Evolutionary conservation across 345 rosid species (phyloP).

Genomic region (Salix brachista): DNA sequence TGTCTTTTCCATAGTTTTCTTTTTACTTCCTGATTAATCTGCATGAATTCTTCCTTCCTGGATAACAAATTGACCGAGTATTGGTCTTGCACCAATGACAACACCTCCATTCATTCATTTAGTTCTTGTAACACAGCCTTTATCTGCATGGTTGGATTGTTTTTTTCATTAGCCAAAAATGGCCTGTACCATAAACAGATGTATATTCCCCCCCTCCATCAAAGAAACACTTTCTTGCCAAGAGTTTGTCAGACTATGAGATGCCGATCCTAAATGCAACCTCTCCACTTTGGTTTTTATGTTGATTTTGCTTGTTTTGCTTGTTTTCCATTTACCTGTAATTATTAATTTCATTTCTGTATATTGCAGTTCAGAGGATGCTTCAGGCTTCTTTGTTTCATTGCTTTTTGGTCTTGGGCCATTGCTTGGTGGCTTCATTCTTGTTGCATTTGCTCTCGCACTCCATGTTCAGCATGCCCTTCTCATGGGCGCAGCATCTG

Average conservation of each 20-base stretch:
- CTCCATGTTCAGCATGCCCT: slow-evolving; percentile 84
- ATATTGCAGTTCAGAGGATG: slow-evolving; percentile 84
- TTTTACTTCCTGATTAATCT: background rate
- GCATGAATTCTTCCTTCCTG: background rate
- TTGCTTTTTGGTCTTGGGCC: slow-evolving; percentile 98
- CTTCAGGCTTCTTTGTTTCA: slow-evolving; percentile 94
- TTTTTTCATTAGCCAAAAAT: background rate
- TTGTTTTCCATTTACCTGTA: background rate
- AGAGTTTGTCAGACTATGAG: background rate
- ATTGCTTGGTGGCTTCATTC: slow-evolving; percentile 72
- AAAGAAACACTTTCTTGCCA: background rate
- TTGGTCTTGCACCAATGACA: background rate
- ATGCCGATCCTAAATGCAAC: background rate
- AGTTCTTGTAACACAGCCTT: background rate
- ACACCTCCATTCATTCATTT: background rate
- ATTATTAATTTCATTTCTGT: slow-evolving; percentile 12
- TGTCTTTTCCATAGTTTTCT: background rate
- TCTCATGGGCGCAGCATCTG: slow-evolving; percentile 90
- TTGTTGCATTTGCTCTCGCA: slow-evolving; percentile 71
- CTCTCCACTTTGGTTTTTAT: background rate
- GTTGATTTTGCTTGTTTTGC: background rate
- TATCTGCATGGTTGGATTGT: background rate
- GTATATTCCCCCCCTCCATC: background rate
- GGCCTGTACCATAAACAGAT: background rate
- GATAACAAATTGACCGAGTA: background rate